These are phyloP conservation scores for Colletotrichum godetiae DNA, from an alignment of 2,329 filamentous ascomycete species.

Conservation along the genomic window DNA sequence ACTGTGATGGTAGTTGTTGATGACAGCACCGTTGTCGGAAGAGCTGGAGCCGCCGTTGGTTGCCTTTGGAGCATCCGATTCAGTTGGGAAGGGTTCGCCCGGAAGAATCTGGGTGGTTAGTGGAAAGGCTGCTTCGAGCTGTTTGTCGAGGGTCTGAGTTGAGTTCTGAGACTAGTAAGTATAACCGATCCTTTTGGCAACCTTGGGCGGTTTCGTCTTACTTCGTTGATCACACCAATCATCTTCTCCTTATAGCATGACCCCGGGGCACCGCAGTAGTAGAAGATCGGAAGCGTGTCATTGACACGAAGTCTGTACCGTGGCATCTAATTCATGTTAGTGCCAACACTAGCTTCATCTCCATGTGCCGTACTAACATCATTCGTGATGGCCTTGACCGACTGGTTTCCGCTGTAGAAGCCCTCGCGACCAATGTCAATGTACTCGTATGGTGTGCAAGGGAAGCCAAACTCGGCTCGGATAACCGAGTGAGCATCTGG, in stretches of 20 bases:
- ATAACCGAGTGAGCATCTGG: conserved; percentile 74
- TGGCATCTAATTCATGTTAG: conserved; percentile 55
- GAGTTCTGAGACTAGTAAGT: conserved; percentile 49
- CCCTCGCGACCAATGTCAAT: conserved; percentile 58
- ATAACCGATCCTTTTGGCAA: not conserved
- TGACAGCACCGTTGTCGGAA: conserved; percentile 20
- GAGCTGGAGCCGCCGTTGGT: conserved; percentile 27
- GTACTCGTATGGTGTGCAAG: conserved; percentile 72
- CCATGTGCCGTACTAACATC: conserved; percentile 49
- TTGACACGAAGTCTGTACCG: conserved; percentile 62
- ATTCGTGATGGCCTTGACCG: conserved; percentile 57
- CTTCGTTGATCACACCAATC: conserved; percentile 81
- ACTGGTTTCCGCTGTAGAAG: conserved; percentile 65
- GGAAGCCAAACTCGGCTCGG: conserved; percentile 66
- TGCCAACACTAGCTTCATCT: not conserved
- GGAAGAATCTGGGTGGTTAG: conserved; percentile 66
- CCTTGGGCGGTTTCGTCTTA: conserved; percentile 45
- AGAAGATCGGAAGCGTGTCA: conserved; percentile 73
- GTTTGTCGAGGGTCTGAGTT: conserved; percentile 59
- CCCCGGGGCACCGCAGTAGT: conserved; percentile 75
- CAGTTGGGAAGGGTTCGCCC: conserved; percentile 65
- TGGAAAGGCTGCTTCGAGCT: conserved; percentile 58
- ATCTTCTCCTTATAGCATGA: conserved; percentile 76
- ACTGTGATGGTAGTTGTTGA: conserved; percentile 20
- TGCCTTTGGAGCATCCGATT: conserved; percentile 44